Evolutionary conservation across 176 grass and related monocot species (phyloP), one percentile per base, ranked within the genome.

Genomic region (Melocanna baccifera): DNA sequence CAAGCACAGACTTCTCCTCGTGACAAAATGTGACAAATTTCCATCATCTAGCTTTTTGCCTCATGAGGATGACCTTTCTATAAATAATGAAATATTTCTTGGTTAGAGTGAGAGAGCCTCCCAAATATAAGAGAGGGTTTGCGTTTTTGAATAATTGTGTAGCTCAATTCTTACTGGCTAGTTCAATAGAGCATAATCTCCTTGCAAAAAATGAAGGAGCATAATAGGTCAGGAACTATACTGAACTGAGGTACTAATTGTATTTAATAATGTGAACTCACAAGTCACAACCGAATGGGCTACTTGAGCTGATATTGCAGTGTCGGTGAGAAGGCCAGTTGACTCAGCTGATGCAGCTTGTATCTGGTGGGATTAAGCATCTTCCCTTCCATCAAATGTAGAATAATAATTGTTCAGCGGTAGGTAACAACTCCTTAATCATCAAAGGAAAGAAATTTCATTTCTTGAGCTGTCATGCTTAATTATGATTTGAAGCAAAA

Each of bases 261-360:
- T 47, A 81, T 57, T 81, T 67, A 59, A 67, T 79, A 79, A 39
- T 50, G 52, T 13, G 83, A 76, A 39, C 19, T 20, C 55, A 20
- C 4, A 70, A 39, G 13, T 15, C 55, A 20, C 4, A 51, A 15
- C 79, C 16, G 62, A 39, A 76, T 48, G 61, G 11, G 52, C 50
- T 61, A 25, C 42, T 61, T 68, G 20, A 61, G 14, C 67, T 80
- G 80, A 87, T 75, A 87, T 80, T 68, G 75, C 68, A 75, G 89
- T 91, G 89, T 91, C 89, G 89, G 89, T 87, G 80, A 80, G 80
- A 20, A 18, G 50, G 34, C 80, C 41, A 87, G 59, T 87, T 91
- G 89, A 51, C 42, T 75, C 6, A 20, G 50, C 32, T 74, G 80
- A 83, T 67, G 51, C 88, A 75, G 81, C 64, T 42, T 59, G 80